Conservation (phyloP, 306 rosid species). For the Chamaecrista fasciculata region DNA sequence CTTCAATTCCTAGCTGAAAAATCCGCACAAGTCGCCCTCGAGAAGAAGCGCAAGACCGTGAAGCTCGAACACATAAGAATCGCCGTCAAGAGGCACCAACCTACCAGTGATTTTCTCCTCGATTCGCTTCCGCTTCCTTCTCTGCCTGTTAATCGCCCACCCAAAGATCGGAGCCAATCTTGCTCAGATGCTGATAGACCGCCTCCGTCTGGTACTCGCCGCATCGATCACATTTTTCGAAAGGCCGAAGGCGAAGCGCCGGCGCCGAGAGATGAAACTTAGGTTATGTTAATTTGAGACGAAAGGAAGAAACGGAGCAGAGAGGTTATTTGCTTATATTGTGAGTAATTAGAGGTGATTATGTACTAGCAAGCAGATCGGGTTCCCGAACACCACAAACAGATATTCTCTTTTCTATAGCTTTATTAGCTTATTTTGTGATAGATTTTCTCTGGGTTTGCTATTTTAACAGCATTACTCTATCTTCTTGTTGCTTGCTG, state of each 20-base stretch:
- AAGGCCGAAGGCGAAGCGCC: constrained; percentile 35
- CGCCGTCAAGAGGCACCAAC: constrained; percentile 74
- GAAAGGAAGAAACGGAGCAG: not conserved
- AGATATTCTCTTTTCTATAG: not conserved
- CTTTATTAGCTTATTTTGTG: not conserved
- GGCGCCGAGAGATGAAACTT: constrained; percentile 36
- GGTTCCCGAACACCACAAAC: not conserved
- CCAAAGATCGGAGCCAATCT: constrained; percentile 33
- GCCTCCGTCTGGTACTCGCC: constrained; percentile 45
- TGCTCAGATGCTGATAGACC: constrained; percentile 35
- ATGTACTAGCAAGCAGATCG: not conserved
- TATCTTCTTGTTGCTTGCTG: not conserved
- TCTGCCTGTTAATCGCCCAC: constrained; percentile 33
- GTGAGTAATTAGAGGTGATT: not conserved
- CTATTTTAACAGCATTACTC: not conserved
- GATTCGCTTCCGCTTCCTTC: constrained; percentile 65
- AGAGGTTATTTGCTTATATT: constrained; percentile 2
- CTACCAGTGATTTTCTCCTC: constrained; percentile 77
- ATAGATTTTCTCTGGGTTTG: not conserved
- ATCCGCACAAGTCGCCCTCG: constrained; percentile 54
- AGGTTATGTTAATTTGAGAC: constrained; percentile 18
- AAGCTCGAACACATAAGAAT: constrained; percentile 63
- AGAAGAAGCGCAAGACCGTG: constrained; percentile 81
- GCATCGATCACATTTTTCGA: constrained; percentile 69
- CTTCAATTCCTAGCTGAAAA: constrained; percentile 67